A percentile compares a stretch with the other conserved stretches of the same genome.
Conservation (phyloP, 2,329 filamentous ascomycete species). For the Apiospora marii region DNA sequence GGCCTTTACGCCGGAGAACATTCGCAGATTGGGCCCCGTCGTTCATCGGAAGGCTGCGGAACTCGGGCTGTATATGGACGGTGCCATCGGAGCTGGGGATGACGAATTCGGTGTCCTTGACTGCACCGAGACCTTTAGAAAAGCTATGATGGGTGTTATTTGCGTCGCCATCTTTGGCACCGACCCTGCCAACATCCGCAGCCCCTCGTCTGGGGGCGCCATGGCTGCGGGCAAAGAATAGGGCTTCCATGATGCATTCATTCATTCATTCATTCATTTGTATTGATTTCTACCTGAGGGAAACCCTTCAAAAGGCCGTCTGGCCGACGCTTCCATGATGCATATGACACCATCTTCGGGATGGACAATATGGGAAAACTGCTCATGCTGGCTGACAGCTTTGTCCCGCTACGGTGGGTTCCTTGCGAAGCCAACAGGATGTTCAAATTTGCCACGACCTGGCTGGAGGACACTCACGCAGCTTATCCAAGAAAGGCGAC, state of each 20-base stretch:
- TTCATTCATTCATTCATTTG: no score
- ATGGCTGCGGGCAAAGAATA: not conserved
- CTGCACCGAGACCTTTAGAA: slow-evolving; percentile 26
- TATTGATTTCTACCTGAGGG: no score
- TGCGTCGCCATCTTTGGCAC: slow-evolving; percentile 27
- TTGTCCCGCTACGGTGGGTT: slow-evolving; percentile 31
- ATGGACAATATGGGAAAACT: slow-evolving; percentile 23
- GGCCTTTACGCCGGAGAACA: slow-evolving; percentile 42
- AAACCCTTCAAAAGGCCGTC: no score
- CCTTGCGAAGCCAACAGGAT: slow-evolving; percentile 30
- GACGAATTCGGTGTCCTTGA: slow-evolving; percentile 26
- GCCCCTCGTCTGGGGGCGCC: no score
- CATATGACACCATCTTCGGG: slow-evolving; percentile 29
- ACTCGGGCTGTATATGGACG: slow-evolving; percentile 31
- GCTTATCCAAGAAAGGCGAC: slow-evolving; percentile 20
- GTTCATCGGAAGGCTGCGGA: slow-evolving; percentile 13
- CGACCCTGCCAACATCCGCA: slow-evolving; percentile 21
- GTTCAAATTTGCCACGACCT: slow-evolving; percentile 28
- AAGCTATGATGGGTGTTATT: slow-evolving; percentile 28
- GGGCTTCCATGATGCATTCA: slow-evolving; percentile 30
- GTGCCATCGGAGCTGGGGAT: slow-evolving; percentile 23
- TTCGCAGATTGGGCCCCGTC: slow-evolving; percentile 44
- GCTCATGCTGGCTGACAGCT: slow-evolving; percentile 29
- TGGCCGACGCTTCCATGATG: slow-evolving; percentile 30
- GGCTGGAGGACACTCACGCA: slow-evolving; percentile 27